phyloP scores from a whole-genome alignment of 768 basidiomycete genomes.

The Lactifluus pinguis region DNA sequence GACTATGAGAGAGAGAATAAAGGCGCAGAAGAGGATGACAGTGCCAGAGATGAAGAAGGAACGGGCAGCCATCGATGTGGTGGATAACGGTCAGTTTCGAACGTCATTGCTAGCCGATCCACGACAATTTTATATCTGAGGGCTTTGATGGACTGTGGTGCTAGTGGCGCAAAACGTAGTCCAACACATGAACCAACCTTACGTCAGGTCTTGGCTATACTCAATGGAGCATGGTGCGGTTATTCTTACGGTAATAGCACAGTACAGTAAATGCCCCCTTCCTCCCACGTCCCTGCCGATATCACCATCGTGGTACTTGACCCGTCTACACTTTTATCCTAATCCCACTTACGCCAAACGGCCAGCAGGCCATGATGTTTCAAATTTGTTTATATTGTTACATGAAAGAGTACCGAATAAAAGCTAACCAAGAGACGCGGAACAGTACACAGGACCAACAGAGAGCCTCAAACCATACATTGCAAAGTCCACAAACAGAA shows the following conservation, averaged over 20 bases:
- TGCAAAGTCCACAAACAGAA: background rate
- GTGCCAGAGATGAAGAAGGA: slow-evolving; percentile 54
- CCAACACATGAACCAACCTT: background rate
- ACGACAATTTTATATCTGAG: background rate
- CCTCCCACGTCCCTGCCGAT: background rate
- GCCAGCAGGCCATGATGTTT: background rate
- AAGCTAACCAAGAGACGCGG: background rate
- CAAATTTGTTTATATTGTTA: background rate
- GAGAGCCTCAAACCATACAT: background rate
- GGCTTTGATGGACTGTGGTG: background rate
- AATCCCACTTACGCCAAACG: background rate
- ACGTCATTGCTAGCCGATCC: background rate
- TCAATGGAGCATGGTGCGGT: too few species aligned
- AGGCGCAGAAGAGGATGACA: slow-evolving; percentile 48
- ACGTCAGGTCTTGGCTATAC: background rate
- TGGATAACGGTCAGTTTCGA: background rate
- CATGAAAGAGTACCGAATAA: background rate
- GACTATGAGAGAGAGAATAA: slow-evolving; percentile 57
- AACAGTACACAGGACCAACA: background rate
- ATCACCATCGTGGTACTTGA: background rate
- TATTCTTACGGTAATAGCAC: too few species aligned
- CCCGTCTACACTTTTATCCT: background rate
- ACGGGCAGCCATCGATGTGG: slow-evolving; percentile 31
- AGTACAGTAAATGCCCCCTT: background rate
- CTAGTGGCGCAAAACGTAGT: background rate